These are phyloP conservation scores for Trifolium subterraneum DNA, from an alignment of 306 rosid genomes.

Conservation along the genomic window DNA sequence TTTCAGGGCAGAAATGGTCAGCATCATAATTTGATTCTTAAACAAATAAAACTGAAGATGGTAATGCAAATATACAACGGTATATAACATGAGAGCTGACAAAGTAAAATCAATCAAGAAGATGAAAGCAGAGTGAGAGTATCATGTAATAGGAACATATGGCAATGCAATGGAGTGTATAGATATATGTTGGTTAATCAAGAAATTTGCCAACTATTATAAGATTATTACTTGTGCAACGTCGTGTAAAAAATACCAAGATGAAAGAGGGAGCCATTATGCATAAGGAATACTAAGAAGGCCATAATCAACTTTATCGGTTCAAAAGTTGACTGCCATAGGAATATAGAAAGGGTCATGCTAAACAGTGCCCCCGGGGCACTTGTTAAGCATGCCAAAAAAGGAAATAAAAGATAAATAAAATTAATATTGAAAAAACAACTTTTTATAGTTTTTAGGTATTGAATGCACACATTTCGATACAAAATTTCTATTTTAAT, in stretches of 20 bases:
- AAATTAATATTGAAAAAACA: too few relatives aligned
- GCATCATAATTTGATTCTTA: not conserved
- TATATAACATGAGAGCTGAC: not conserved
- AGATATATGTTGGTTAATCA: constrained; percentile 5
- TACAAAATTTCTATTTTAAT: too few relatives aligned
- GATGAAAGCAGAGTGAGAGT: constrained; percentile 4
- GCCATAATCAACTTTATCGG: constrained; percentile 26
- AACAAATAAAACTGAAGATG: constrained; percentile 9
- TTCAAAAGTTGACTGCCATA: constrained; percentile 4
- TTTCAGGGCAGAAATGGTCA: not conserved
- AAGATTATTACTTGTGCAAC: not conserved
- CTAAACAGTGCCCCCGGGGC: too few relatives aligned
- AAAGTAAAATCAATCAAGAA: constrained; percentile 12
- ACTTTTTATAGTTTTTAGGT: too few relatives aligned
- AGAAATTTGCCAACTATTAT: not conserved
- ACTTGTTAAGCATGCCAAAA: too few relatives aligned
- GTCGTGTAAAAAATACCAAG: not conserved
- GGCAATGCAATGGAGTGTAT: not conserved
- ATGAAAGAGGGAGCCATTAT: constrained; percentile 19
- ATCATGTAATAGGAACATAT: constrained; percentile 9
- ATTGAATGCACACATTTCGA: too few relatives aligned
- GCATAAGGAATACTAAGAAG: constrained; percentile 11
- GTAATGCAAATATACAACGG: not conserved
- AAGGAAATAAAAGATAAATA: too few relatives aligned
- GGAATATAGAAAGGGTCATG: not conserved